phyloP scores from a whole-genome alignment of 2,329 filamentous ascomycete genomes.

The Cladosporium oxysporum region DNA sequence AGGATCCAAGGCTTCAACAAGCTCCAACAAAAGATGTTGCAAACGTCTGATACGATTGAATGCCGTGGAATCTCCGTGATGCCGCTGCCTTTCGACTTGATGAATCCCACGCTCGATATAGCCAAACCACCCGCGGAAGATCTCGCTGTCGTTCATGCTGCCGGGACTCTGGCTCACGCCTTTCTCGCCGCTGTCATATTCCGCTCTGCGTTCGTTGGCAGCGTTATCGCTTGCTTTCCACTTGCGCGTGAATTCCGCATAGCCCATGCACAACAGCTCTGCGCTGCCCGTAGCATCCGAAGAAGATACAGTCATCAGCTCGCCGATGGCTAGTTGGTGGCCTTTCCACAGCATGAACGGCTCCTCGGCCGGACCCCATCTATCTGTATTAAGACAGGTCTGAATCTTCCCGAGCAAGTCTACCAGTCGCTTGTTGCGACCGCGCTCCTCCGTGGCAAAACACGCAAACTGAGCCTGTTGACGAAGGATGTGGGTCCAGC shows the following conservation, averaged over 20 bases:
- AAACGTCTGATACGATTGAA: constrained; percentile 11
- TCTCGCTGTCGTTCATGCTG: neutral
- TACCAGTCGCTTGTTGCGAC: neutral
- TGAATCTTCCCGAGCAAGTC: neutral
- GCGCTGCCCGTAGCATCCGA: neutral
- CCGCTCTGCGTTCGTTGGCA: neutral
- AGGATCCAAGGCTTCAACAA: neutral
- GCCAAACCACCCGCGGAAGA: neutral
- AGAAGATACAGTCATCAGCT: constrained; percentile 2
- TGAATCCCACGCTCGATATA: constrained; percentile 2
- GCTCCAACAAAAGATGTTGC: constrained; percentile 12
- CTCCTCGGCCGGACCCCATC: neutral
- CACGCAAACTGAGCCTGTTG: constrained; percentile 8
- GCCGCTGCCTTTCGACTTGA: neutral
- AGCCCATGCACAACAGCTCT: constrained; percentile 12
- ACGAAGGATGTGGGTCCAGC: constrained; percentile 1
- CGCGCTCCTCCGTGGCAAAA: constrained; percentile 8
- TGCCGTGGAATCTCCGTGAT: neutral
- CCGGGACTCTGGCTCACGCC: neutral
- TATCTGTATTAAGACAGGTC: constrained; percentile 1
- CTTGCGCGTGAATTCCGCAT: constrained; percentile 9
- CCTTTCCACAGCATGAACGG: constrained; percentile 16
- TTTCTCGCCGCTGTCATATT: neutral
- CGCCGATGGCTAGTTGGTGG: constrained; percentile 6
- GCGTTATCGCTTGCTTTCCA: neutral